Percentiles rank a stretch among this genome's conserved stretches.
Conservation (phyloP, 2,329 filamentous ascomycete genomes). For the Sarocladium kiliense region DNA sequence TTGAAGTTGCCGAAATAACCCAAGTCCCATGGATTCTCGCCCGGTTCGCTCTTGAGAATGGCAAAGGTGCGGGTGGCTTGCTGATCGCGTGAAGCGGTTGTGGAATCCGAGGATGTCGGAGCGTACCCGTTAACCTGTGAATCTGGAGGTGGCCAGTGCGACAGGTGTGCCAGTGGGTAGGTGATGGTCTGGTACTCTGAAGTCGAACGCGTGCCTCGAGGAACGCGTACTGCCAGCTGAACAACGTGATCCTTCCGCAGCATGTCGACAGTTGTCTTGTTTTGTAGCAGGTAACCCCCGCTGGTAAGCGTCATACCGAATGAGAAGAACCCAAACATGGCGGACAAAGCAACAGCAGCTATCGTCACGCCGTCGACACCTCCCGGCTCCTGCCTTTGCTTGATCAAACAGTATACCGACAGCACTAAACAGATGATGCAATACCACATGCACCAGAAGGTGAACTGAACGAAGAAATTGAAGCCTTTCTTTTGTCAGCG, state of each 20-base stretch:
- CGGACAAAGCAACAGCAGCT: conserved; percentile 59
- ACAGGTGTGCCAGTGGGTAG: conserved; percentile 46
- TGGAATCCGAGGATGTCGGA: conserved; percentile 8
- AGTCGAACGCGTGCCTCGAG: conserved; percentile 37
- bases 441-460: conserved; percentile 65
- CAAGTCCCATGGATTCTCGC: conserved; percentile 83
- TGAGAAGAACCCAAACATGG: conserved; percentile 76
- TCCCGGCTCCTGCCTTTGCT: conserved; percentile 38
- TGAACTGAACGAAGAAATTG: conserved; percentile 91
- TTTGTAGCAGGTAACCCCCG: conserved; percentile 62
- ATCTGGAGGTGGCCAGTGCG: conserved; percentile 12
- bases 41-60: conserved; percentile 65
- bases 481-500: conserved; percentile 46
- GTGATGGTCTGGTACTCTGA: conserved; percentile 47
- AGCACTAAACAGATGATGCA: conserved; percentile 60
- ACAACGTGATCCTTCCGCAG: conserved; percentile 59
- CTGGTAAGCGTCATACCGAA: conserved; percentile 72
- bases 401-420: conserved; percentile 57
- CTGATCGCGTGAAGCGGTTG: conserved; percentile 29
- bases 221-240: conserved; percentile 70
- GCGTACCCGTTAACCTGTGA: conserved; percentile 13
- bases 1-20: conserved; percentile 67
- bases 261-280: conserved; percentile 81
- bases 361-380: conserved; percentile 56
- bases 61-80: conserved; percentile 66